Base-by-base conservation (phyloP, 2,329 filamentous ascomycete species). In the Ceratocystis destructans region DNA sequence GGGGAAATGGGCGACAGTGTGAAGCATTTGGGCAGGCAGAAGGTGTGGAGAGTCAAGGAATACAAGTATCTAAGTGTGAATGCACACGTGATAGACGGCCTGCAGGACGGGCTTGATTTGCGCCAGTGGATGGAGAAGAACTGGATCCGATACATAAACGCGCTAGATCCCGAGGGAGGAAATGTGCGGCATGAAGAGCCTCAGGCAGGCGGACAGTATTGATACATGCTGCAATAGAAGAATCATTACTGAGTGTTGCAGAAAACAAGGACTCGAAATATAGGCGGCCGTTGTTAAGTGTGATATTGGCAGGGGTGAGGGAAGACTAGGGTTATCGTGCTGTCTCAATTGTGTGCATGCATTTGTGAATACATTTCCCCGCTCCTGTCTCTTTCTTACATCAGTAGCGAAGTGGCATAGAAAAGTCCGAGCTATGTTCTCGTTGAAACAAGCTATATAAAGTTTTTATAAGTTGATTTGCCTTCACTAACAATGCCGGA, bases 171-270 rank as follows among this genome's bases (percentile, higher is more conserved):
- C 31, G 46, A 55, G 2, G 63, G 59, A 3, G 66, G 57, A 37
- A 64, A 15, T 20, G 46, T 64, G 28, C 65, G 68, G 12, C 69
- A 69, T 61, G 67, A 67, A 17, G 41, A 62, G 22, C 70, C 70
- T 22, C 67, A 69, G n/a, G 66, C 62, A 12, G 66, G 67, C n/a
- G 69, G 69, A 1, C 64, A 53, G 22, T 70, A 70, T 66, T 70
- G 63, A 33, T 57, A 62, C 37, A 31, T 28, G 61, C 22, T 41
- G 22, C 22, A 57, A 28, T 57, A 57, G 28, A 57, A 31, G 12
- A 57, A 28, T 57, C 25, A 33, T 57, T 50, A 25, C 46, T 25
- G 17, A 50, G 6, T 50, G 22, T 20, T 50, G 46, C 46, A 25
- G 46, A 25, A 50, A 50, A 22, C 46, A 50, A n/a, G 7, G n/a